A percentile compares a stretch with the other conserved stretches of the same genome.
Evolutionary conservation across 2,329 filamentous ascomycete genomes (phyloP).

Genomic region (Clarireedia paspali): DNA sequence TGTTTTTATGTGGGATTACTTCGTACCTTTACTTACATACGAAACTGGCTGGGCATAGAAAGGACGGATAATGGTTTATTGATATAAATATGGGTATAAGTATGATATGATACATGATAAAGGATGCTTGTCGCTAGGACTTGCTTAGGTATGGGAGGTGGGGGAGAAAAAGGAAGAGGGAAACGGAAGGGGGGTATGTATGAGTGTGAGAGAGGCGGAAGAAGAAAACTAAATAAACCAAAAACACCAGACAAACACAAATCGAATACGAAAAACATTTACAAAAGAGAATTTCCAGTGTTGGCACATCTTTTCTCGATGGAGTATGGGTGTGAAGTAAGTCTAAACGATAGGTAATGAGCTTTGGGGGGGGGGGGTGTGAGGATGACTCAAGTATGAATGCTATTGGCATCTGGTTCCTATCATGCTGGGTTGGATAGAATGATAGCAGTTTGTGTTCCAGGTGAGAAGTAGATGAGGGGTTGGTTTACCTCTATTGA

Average conservation of each 20-base stretch:
- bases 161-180: background rate
- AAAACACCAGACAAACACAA: background rate
- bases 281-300: background rate
- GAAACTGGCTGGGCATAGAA: too few relatives aligned
- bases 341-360: too few relatives aligned
- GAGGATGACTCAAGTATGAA: background rate
- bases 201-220: background rate
- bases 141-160: background rate
- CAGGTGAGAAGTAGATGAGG: background rate
- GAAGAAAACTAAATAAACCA: background rate
- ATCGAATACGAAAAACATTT: background rate
- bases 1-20: too few relatives aligned
- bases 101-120: background rate
- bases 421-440: background rate
- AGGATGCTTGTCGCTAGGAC: background rate
- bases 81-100: too few relatives aligned
- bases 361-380: too few relatives aligned
- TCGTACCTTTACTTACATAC: too few relatives aligned
- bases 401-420: background rate
- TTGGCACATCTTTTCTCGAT: background rate
- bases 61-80: too few relatives aligned
- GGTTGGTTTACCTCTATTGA: background rate
- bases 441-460: background rate
- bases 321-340: too few relatives aligned
- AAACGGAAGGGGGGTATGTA: background rate